Percentiles rank a stretch among this genome's conserved stretches.
These are phyloP conservation scores for Magnusiomyces tetraspermus DNA, from an alignment of 1,139 yeast species.

Conservation along the genomic window DNA sequence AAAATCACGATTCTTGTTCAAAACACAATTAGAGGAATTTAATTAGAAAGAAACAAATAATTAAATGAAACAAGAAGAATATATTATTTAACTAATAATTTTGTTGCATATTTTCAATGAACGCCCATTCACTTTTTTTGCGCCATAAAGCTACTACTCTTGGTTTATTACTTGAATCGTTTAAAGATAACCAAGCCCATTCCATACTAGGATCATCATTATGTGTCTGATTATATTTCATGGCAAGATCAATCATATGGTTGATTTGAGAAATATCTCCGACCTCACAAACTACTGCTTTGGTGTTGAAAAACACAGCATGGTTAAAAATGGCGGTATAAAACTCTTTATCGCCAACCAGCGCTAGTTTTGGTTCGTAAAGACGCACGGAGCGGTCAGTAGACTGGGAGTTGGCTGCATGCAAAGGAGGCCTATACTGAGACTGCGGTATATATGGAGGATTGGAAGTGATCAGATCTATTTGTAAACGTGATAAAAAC, in stretches of 20 bases:
- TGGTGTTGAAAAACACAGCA: slow-evolving; percentile 34
- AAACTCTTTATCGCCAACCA: slow-evolving; percentile 67
- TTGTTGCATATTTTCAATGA: slow-evolving; percentile 10
- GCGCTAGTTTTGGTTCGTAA: slow-evolving; percentile 70
- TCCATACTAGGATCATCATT: background rate
- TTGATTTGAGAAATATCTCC: slow-evolving; percentile 34
- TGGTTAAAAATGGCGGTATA: slow-evolving; percentile 46
- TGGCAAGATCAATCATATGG: slow-evolving; percentile 15
- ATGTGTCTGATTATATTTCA: background rate
- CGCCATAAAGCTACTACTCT: slow-evolving; percentile 34
- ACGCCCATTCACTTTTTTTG: slow-evolving; percentile 18
- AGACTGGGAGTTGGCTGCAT: background rate
- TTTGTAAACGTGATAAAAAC: background rate
- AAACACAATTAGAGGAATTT: no score
- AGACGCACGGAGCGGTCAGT: slow-evolving; percentile 52
- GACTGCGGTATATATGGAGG: slow-evolving; percentile 73
- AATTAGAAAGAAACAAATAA: no score
- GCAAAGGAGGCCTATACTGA: background rate
- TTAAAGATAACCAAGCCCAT: slow-evolving; percentile 27
- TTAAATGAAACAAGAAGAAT: no score
- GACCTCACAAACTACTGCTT: slow-evolving; percentile 40
- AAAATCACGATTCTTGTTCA: no score
- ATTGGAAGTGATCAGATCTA: slow-evolving; percentile 60
- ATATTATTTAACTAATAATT: no score
- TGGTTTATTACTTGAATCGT: slow-evolving; percentile 30